phyloP scores from a whole-genome alignment of 106 monocot genomes.

The Iris macrosiphon region DNA sequence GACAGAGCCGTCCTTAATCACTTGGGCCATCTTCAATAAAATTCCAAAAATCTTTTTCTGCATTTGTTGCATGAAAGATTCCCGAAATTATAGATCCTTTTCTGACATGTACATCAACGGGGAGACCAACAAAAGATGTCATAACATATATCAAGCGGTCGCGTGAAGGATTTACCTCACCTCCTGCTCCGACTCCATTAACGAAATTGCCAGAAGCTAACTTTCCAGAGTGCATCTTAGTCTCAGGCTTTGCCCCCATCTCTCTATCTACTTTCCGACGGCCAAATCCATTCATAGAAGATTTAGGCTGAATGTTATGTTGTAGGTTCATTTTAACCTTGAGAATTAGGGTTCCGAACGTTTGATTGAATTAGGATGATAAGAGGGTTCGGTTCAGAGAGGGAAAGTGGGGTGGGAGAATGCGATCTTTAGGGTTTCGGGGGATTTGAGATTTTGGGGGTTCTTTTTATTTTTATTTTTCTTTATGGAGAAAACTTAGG shows the following conservation, averaged over 20 bases:
- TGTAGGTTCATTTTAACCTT: constrained; percentile 50
- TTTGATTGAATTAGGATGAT: no score
- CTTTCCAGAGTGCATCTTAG: constrained; percentile 39
- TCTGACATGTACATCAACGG: constrained; percentile 84
- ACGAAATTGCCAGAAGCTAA: constrained; percentile 22
- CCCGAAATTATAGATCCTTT: constrained; percentile 91
- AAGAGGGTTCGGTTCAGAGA: no score
- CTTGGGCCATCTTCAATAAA: constrained; percentile 84
- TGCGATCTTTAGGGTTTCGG: no score
- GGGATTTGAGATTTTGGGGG: no score
- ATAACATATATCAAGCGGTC: constrained; percentile 73
- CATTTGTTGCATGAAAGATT: constrained; percentile 74
- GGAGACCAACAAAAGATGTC: constrained; percentile 65
- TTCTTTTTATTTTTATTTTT: no score
- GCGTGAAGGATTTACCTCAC: constrained; percentile 30
- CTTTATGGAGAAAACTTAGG: no score
- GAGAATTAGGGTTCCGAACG: no score
- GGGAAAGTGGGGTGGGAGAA: no score
- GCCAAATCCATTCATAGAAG: constrained; percentile 57
- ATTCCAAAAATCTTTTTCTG: constrained; percentile 89
- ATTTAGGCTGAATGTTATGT: constrained; percentile 42
- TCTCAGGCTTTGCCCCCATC: constrained; percentile 28
- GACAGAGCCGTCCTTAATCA: constrained; percentile 61
- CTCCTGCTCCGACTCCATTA: constrained; percentile 47
- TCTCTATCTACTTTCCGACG: constrained; percentile 56